A percentile compares a stretch with the other conserved stretches of the same genome.
Evolutionary conservation across 2,329 filamentous ascomycete species (phyloP).

Genomic region (Aaosphaeria arxii): DNA sequence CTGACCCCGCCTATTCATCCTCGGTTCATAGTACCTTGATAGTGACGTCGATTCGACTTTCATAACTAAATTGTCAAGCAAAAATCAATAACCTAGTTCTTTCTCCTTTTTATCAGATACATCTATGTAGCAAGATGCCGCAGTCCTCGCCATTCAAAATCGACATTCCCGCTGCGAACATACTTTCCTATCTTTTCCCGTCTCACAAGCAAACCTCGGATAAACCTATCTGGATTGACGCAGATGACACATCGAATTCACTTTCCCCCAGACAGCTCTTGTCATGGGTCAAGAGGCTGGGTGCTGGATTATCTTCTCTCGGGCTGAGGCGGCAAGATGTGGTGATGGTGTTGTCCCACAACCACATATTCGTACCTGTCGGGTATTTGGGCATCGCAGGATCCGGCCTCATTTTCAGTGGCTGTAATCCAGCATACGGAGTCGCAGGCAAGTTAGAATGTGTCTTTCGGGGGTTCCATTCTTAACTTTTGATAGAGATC

Average conservation of each 20-base stretch:
- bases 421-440: conserved; percentile 55
- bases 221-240: conserved; percentile 55
- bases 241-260: conserved; percentile 42
- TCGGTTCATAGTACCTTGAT: too few species aligned
- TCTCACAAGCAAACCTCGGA: conserved; percentile 34
- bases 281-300: conserved; percentile 53
- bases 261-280: conserved; percentile 50
- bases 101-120: neutral
- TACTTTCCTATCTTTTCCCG: conserved; percentile 38
- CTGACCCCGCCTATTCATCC: too few species aligned
- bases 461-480: neutral
- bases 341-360: conserved; percentile 54
- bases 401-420: conserved; percentile 53
- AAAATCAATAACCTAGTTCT: too few species aligned
- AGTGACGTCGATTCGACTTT: too few species aligned
- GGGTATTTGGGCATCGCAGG: conserved; percentile 55
- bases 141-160: conserved; percentile 47
- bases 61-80: too few species aligned
- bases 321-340: conserved; percentile 50
- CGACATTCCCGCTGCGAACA: conserved; percentile 47
- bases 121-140: conserved; percentile 35
- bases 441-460: conserved; percentile 25
- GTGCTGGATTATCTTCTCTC: conserved; percentile 46
- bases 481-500: conserved; percentile 39
- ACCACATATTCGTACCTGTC: conserved; percentile 55